phyloP scores from a whole-genome alignment of 2,329 filamentous ascomycete species.

The Diaporthe citriasiana region DNA sequence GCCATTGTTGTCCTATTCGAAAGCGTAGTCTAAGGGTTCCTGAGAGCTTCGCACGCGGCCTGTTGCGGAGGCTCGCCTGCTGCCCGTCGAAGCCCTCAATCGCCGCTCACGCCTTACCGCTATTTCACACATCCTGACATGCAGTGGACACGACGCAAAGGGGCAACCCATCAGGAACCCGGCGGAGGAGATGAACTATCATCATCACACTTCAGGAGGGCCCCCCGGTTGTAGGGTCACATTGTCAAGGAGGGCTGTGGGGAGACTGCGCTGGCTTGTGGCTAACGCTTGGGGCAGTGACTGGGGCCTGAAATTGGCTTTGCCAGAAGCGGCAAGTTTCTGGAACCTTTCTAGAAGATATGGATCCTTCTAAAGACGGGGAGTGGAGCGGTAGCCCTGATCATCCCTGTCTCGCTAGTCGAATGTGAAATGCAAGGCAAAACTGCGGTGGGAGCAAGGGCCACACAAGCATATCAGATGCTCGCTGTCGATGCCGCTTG shows the following conservation, averaged over 20 bases:
- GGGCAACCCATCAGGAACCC: conserved; percentile 28
- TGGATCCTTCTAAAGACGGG: conserved; percentile 37
- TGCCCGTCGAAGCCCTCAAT: conserved; percentile 2
- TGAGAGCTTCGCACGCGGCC: background rate
- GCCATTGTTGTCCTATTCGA: background rate
- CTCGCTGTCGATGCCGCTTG: conserved; percentile 12
- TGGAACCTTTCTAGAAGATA: conserved; percentile 42
- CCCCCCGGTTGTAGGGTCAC: conserved; percentile 35
- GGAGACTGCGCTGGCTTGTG: conserved; percentile 38
- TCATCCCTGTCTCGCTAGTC: conserved; percentile 38
- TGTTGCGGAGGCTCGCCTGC: conserved; percentile 20
- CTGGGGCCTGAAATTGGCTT: conserved; percentile 38
- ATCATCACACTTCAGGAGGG: conserved; percentile 31
- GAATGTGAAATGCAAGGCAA: conserved; percentile 25
- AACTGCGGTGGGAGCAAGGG: conserved; percentile 37
- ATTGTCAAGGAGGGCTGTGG: conserved; percentile 40
- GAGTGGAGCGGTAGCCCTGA: conserved; percentile 32
- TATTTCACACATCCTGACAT: conserved; percentile 35
- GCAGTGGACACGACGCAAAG: conserved; percentile 37
- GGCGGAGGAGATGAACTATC: conserved; percentile 39
- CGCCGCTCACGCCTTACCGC: conserved; percentile 31
- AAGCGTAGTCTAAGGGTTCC: background rate
- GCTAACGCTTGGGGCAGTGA: conserved; percentile 35
- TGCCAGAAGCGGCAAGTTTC: conserved; percentile 39
- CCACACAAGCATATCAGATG: conserved; percentile 32